Conservation (phyloP, 768 basidiomycete genomes). For the Mrakia blollopis region DNA sequence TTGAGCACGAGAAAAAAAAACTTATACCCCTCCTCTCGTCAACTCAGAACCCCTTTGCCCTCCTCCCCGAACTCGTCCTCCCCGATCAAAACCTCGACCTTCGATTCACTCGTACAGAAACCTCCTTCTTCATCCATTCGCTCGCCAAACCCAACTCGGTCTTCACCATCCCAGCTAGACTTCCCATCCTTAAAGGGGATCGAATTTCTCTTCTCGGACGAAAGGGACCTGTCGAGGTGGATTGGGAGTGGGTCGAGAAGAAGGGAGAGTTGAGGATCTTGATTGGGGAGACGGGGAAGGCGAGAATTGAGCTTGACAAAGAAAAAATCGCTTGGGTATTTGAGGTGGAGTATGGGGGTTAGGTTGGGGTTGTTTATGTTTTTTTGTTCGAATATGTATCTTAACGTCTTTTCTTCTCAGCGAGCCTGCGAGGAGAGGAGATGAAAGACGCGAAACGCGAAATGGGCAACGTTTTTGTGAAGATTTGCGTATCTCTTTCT, state of each 20-base stretch:
- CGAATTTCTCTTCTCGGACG: slow-evolving; percentile 47
- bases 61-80: slow-evolving; percentile 39
- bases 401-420: too few species aligned
- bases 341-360: slow-evolving; percentile 44
- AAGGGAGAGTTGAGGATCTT: slow-evolving; percentile 34
- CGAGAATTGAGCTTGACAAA: slow-evolving; percentile 33
- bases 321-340: slow-evolving; percentile 50
- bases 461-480: too few species aligned
- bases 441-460: too few species aligned
- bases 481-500: too few species aligned
- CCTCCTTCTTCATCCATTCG: slow-evolving; percentile 54
- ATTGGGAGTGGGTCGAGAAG: slow-evolving; percentile 39
- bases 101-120: slow-evolving; percentile 53
- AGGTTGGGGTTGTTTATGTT: too few species aligned
- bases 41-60: slow-evolving; percentile 32
- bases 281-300: slow-evolving; percentile 36
- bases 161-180: slow-evolving; percentile 46
- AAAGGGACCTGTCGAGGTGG: slow-evolving; percentile 40
- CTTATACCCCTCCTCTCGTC: slow-evolving; percentile 48
- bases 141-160: slow-evolving; percentile 43
- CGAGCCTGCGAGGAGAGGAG: too few species aligned
- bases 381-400: too few species aligned
- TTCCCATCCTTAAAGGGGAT: slow-evolving; percentile 52
- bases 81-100: slow-evolving; percentile 47
- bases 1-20: too few species aligned